These are phyloP conservation scores for Ceratobasidium sp. DNA, from an alignment of 1,284 basidiomycete species.

Conservation along the genomic window DNA sequence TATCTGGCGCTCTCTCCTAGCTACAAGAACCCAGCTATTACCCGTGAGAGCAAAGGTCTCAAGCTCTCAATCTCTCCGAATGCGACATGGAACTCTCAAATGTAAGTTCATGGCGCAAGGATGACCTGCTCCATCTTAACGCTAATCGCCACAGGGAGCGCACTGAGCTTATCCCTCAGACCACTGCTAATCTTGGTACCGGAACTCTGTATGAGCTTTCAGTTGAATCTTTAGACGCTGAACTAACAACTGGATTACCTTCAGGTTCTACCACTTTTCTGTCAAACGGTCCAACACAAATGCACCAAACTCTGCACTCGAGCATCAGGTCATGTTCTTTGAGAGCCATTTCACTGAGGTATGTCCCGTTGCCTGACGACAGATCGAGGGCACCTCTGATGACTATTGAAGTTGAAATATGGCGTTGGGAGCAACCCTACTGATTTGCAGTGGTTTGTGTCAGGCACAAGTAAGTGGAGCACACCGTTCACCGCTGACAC, in stretches of 20 bases:
- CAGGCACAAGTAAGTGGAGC: constrained; percentile 58
- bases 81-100: constrained; percentile 39
- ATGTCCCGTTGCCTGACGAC: constrained; percentile 35
- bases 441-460: constrained; percentile 61
- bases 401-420: constrained; percentile 55
- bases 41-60: constrained; percentile 59
- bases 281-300: constrained; percentile 58
- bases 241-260: neutral
- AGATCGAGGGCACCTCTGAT: neutral
- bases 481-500: constrained; percentile 60
- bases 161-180: constrained; percentile 64
- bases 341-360: constrained; percentile 71
- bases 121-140: neutral
- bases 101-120: neutral
- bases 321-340: constrained; percentile 68
- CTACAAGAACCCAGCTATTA: constrained; percentile 68
- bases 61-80: constrained; percentile 57
- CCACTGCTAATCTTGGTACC: constrained; percentile 61
- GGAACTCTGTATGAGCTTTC: constrained; percentile 55
- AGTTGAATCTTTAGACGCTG: too few relatives aligned
- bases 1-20: constrained; percentile 61
- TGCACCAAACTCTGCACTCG: constrained; percentile 58
- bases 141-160: constrained; percentile 14
- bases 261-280: constrained; percentile 64
- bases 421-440: constrained; percentile 60